Evolutionary conservation across 768 basidiomycete genomes (phyloP), one percentile per base, ranked within the genome.

Genomic region (Gyrodon lividus): DNA sequence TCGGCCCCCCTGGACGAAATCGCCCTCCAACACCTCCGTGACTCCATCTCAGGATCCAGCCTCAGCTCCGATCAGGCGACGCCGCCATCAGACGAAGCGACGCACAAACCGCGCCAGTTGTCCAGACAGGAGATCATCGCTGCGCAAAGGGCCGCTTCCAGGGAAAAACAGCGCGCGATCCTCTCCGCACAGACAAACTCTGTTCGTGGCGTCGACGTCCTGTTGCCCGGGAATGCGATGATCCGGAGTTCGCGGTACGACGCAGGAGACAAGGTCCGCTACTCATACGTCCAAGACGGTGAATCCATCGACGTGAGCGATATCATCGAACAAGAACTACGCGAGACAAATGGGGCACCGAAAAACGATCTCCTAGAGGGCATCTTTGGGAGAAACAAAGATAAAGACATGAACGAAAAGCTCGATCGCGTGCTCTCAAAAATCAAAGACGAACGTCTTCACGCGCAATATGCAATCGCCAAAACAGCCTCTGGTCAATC

Each of bases 261-360:
- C 19, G 65, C 71, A 5, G 82, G 79, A 37, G 87, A 91, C 56
- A 74, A 77, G 41, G 87, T 93, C 72, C 86, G 95, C 0, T 99
- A 99, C 67, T 97, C 95, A 34, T 98, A 92, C 66, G 88, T 98
- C 37, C 86, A 92, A 55, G 92, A 94, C 55, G 96, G 94, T 2
- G 91, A 91, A 71, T 88, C 87, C 0, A 89, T 86, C 61, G 96
- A 98, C 67, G 92, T 98, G 65, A 93, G 91, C 61, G 88, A 96
- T 56, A 86, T 97, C 44, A 80, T 98, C 42, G 92, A 95, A 64
- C 83, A 90, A 68, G 96, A 96, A 59, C 88, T 89, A 78, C 74
- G 81, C n/a, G 82, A 79, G 24, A 74, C 73, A 34, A 70, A 68
- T 34, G 63, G 61, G 14, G 42, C 61, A 13, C 67, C 73, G 26